phyloP scores from a whole-genome alignment of 2,329 filamentous ascomycete genomes.

The Dendrostoma leiphaemia region DNA sequence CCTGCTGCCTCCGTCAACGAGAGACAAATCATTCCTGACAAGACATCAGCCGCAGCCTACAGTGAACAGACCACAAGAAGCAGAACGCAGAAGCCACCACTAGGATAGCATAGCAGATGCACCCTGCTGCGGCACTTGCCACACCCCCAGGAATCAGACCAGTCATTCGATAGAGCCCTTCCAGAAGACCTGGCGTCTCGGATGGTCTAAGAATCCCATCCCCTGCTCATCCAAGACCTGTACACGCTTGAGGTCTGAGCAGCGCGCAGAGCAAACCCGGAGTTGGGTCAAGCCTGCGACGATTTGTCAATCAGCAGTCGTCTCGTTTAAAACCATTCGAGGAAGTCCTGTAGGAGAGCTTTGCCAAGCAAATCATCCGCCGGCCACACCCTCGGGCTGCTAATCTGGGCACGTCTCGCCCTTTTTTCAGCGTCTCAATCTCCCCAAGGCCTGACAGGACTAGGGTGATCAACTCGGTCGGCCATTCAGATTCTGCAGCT shows the following conservation, averaged over 20 bases:
- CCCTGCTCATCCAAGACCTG: slow-evolving; percentile 11
- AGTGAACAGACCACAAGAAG: background rate
- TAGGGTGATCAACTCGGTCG: background rate
- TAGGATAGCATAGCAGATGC: slow-evolving; percentile 17
- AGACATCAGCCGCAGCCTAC: slow-evolving; percentile 12
- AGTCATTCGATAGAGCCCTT: slow-evolving; percentile 16
- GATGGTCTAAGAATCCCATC: slow-evolving; percentile 17
- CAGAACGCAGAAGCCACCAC: slow-evolving; percentile 12
- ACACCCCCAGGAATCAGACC: slow-evolving; percentile 13
- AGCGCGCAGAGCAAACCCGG: slow-evolving; percentile 5
- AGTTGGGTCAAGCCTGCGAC: slow-evolving; percentile 2
- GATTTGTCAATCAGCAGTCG: slow-evolving; percentile 14
- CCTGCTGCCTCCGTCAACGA: slow-evolving; percentile 2
- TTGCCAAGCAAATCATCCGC: background rate
- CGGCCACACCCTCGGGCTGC: background rate
- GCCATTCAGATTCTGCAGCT: background rate
- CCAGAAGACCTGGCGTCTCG: slow-evolving; percentile 18
- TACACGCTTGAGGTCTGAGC: slow-evolving; percentile 6
- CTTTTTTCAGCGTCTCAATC: background rate
- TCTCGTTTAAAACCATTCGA: slow-evolving; percentile 10
- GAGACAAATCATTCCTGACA: slow-evolving; percentile 18
- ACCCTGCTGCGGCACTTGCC: slow-evolving; percentile 19
- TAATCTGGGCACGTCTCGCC: background rate
- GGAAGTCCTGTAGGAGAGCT: slow-evolving; percentile 5
- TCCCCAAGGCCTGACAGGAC: slow-evolving; percentile 3